Base-by-base conservation (phyloP, 2,329 filamentous ascomycete species). In the Neoscytalidium dimidiatum region DNA sequence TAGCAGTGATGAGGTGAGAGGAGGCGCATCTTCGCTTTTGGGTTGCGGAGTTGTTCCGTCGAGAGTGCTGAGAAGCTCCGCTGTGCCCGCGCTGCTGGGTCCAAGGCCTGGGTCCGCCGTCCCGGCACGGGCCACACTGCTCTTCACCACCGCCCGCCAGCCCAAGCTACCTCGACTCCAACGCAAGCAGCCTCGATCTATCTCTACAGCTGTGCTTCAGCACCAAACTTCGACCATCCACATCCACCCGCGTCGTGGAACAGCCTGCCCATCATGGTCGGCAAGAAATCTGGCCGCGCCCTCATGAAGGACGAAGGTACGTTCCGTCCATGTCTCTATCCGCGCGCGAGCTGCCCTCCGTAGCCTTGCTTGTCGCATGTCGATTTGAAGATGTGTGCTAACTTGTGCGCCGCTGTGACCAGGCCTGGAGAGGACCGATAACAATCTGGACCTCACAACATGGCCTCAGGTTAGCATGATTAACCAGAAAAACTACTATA, bases 401-500 rank as follows among this genome's bases (percentile, higher is more conserved):
- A 57, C 49, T 35, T 29, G 3, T 64, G 28, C 11, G 28, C n/a
- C 17, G 56, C 28, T 31, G 72, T 28, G 72, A 51, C 26, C 76
- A 97, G 94, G 95, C 69, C 88, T 99, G 69, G 92, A 96, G 81
- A 88, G 94, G 75, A 98, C 95, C 67, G 95, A 99, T 83, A 99
- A 99, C 86, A 94, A 94, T 80, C 94, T 99, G 90, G 95, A 94
- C 75, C 87, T 95, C 75, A 92, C 93, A 53, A 96, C 86, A 77
- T 99, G 95, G 94, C 94, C 95, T 9, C 90, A 95, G 74, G 89
- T 97, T 65, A 85, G 87, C 48, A 92, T 95, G 72, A 99, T 99
- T 80, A 99, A 99, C 77, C 95, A 99, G 79, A 99, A 99, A 83
- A 99, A 99, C 79, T 99, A 99, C 79, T 97, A 97, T 78, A 97